Conservation (phyloP, 2,329 filamentous ascomycete genomes). For the Diaporthe australafricana region DNA sequence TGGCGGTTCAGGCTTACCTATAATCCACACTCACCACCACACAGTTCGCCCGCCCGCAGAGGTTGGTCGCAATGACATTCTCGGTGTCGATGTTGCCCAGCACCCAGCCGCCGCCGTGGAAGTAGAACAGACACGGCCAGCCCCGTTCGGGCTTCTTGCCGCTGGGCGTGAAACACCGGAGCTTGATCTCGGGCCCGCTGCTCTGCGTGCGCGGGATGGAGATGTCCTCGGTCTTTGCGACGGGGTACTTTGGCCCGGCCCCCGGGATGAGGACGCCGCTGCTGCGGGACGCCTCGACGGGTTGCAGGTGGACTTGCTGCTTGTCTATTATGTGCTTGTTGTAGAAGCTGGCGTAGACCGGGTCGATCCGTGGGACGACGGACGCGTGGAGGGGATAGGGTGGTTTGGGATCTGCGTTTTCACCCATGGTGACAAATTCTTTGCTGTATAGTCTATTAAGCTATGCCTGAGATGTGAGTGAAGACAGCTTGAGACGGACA, state of each 20-base stretch:
- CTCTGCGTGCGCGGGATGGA: conserved; percentile 55
- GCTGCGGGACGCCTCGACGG: conserved; percentile 61
- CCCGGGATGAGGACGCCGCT: conserved; percentile 65
- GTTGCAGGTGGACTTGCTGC: conserved; percentile 66
- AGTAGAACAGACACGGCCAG: conserved; percentile 68
- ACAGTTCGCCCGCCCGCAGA: conserved; percentile 60
- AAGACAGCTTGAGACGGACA: not conserved
- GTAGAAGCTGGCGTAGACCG: conserved; percentile 65
- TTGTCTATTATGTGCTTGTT: conserved; percentile 61
- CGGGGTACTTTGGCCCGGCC: conserved; percentile 59
- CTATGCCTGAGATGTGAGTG: not conserved
- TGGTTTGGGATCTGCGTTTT: conserved; percentile 33
- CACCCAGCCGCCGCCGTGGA: conserved; percentile 70
- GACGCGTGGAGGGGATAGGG: conserved; percentile 61
- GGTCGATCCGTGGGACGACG: conserved; percentile 56
- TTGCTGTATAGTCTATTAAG: not conserved
- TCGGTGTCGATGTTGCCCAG: conserved; percentile 68
- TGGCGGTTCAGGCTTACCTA: conserved; percentile 50
- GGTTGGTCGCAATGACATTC: conserved; percentile 66
- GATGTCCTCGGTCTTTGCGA: conserved; percentile 59
- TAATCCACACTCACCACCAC: conserved; percentile 69
- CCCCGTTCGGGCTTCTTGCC: conserved; percentile 56
- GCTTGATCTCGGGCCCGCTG: conserved; percentile 57
- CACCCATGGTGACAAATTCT: conserved; percentile 20
- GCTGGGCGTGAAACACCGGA: conserved; percentile 63